These are phyloP conservation scores for Trichoderma asperellum DNA, from an alignment of 2,329 filamentous ascomycete genomes.

Conservation along the genomic window DNA sequence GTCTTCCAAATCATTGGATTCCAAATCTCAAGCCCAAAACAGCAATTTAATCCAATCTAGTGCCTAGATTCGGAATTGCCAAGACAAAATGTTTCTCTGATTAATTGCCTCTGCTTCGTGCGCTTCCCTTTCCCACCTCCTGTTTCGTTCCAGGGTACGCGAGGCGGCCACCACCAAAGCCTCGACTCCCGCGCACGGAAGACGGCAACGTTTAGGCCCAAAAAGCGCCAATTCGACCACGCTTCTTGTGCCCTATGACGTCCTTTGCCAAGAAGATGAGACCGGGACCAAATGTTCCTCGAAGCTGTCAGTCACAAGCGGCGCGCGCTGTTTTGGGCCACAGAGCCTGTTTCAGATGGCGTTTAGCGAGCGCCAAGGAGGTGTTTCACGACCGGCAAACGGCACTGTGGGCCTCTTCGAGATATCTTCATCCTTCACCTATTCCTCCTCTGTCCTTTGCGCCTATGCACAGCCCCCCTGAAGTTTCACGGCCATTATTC, in stretches of 20 bases:
- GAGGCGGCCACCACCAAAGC: not conserved
- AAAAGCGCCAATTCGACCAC: not conserved
- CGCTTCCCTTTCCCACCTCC: not conserved
- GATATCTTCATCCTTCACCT: not conserved
- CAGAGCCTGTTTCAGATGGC: constrained; percentile 20
- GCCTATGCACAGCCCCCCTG: constrained; percentile 10
- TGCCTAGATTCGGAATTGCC: not conserved
- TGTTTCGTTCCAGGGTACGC: constrained; percentile 18
- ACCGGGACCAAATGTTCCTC: constrained; percentile 15
- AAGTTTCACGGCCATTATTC: not conserved
- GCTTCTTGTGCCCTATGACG: not conserved
- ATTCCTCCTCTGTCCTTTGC: not conserved
- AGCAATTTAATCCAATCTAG: not conserved
- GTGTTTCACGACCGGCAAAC: constrained; percentile 21
- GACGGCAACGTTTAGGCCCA: not conserved
- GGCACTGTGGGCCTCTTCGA: not conserved
- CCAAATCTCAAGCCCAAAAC: not conserved
- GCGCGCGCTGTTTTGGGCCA: constrained; percentile 12
- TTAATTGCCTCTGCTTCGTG: not conserved
- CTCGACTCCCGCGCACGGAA: not conserved
- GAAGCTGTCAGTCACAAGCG: constrained; percentile 3
- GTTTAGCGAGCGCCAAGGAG: constrained; percentile 12
- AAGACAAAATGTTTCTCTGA: constrained; percentile 16
- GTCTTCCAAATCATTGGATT: too few species aligned
- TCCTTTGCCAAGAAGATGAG: constrained; percentile 23